Conservation (phyloP, 1,284 basidiomycete genomes). For the Microstroma glucosiphilum region DNA sequence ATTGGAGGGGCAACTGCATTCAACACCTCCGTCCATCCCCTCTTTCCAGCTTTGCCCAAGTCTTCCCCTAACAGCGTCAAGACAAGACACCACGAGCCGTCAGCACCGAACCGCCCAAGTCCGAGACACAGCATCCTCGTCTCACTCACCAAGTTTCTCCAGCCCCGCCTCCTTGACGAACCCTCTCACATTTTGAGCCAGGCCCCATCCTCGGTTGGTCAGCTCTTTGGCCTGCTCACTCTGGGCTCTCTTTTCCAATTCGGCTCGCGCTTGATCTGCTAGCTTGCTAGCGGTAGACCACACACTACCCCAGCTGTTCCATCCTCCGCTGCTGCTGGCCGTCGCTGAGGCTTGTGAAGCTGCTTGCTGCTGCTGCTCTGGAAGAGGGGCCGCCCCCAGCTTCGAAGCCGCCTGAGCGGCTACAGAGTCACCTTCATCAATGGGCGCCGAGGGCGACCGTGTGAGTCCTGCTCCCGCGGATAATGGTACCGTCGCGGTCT, state of each 20-base stretch:
- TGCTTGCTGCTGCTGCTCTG: not conserved
- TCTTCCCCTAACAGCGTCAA: conserved; percentile 22
- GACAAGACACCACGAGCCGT: conserved; percentile 8
- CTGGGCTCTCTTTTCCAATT: conserved; percentile 38
- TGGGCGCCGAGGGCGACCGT: no score
- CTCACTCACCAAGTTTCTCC: conserved; percentile 20
- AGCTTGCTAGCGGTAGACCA: conserved; percentile 52
- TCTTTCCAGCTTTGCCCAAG: conserved; percentile 32
- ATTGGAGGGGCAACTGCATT: conserved; percentile 97
- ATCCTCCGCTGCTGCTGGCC: conserved; percentile 61
- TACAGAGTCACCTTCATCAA: no score
- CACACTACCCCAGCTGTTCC: conserved; percentile 61
- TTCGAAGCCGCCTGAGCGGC: conserved; percentile 1
- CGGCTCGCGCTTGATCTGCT: conserved; percentile 45
- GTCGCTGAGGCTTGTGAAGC: no score
- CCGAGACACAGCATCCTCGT: conserved; percentile 14
- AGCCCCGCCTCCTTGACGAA: conserved; percentile 37
- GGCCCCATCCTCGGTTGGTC: conserved; percentile 24
- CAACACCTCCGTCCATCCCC: conserved; percentile 63
- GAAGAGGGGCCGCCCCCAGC: not conserved
- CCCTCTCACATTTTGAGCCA: conserved; percentile 38
- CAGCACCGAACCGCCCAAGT: conserved; percentile 3
- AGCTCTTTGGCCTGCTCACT: conserved; percentile 19
- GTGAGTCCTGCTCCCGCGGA: no score
- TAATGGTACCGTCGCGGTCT: no score